Evolutionary conservation across 495 filamentous ascomycete species (phyloP).

Genomic region (Trichoderma parareesei): DNA sequence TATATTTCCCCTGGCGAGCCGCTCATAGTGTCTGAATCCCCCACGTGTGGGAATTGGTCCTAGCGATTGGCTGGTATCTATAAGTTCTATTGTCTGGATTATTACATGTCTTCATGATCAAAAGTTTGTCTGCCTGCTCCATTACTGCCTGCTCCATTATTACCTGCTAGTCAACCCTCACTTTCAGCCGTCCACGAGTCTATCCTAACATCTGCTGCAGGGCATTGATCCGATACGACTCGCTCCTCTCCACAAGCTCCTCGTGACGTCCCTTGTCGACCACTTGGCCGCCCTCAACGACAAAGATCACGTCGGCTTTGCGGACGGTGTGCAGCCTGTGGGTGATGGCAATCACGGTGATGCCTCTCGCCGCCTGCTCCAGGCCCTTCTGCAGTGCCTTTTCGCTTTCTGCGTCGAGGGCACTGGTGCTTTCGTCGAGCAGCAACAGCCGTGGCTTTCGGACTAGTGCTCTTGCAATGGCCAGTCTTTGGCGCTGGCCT

Average conservation of each 20-base stretch:
- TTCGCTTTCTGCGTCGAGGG: conserved; percentile 68
- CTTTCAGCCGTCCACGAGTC: not conserved
- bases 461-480: conserved; percentile 71
- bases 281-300: conserved; percentile 59
- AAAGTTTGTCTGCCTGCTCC: no score
- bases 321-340: conserved; percentile 70
- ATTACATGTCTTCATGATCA: not conserved
- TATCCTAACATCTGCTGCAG: conserved; percentile 29
- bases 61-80: conserved; percentile 1
- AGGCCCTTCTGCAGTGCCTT: conserved; percentile 62
- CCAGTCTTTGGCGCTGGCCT: conserved; percentile 59
- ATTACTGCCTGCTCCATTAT: no score
- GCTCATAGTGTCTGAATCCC: not conserved
- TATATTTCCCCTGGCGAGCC: not conserved
- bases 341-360: conserved; percentile 78
- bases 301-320: conserved; percentile 67
- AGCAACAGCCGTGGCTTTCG: conserved; percentile 75
- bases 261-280: conserved; percentile 62
- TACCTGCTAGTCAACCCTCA: not conserved
- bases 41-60: conserved; percentile 1
- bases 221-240: conserved; percentile 48
- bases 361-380: conserved; percentile 57
- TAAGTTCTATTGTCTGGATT: not conserved
- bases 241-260: conserved; percentile 51
- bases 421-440: conserved; percentile 77